Conservation (phyloP, 306 rosid genomes). For the Inga oerstediana region DNA sequence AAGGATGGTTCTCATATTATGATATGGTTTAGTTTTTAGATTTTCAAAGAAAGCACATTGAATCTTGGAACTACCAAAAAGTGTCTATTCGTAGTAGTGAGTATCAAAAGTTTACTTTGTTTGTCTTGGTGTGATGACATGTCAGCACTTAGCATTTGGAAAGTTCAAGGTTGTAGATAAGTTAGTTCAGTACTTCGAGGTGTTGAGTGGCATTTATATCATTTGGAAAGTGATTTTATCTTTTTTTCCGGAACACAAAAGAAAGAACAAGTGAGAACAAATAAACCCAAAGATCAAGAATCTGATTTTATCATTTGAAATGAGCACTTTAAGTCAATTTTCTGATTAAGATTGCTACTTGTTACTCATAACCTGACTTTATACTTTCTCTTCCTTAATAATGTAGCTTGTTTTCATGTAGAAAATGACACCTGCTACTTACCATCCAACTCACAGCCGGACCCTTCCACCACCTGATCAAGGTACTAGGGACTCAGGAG, state of each 20-base stretch:
- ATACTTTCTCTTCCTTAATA: conserved; percentile 25
- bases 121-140: not conserved
- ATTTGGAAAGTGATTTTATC: conserved; percentile 9
- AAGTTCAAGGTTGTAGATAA: not conserved
- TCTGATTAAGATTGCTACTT: conserved; percentile 16
- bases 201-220: not conserved
- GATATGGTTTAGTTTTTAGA: not conserved
- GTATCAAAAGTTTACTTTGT: not conserved
- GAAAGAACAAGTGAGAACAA: not conserved
- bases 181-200: not conserved
- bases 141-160: not conserved
- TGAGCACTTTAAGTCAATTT: not conserved
- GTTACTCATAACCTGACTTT: conserved; percentile 4
- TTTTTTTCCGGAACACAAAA: not conserved
- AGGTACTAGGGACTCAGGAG: conserved; percentile 47
- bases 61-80: not conserved
- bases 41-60: not conserved
- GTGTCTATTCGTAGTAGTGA: not conserved
- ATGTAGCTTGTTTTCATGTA: conserved; percentile 37
- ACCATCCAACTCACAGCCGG: conserved; percentile 81
- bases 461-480: conserved; percentile 92
- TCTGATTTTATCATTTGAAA: conserved; percentile 1
- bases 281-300: not conserved
- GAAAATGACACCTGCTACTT: conserved; percentile 77
- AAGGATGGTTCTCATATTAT: not conserved